Conservation (phyloP, 2,329 filamentous ascomycete genomes). For the Fonsecaea monophora region DNA sequence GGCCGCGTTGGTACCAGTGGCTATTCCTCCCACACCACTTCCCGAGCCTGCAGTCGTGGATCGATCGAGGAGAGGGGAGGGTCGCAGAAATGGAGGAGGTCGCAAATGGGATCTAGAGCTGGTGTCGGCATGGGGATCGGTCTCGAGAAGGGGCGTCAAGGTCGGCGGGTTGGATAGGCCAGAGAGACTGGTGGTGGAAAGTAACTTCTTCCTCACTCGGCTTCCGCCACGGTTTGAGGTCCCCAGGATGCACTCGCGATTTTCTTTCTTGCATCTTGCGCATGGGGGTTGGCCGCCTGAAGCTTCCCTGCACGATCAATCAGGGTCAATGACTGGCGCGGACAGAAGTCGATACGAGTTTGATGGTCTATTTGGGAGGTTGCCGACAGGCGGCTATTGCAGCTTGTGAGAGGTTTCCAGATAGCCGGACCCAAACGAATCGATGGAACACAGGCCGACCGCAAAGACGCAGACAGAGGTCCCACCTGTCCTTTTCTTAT, state of each 20-base stretch:
- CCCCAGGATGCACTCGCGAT: constrained; percentile 65
- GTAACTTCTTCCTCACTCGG: constrained; percentile 61
- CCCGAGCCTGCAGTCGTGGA: background rate
- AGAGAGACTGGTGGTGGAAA: constrained; percentile 24
- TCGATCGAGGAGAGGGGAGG: constrained; percentile 24
- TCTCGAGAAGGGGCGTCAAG: constrained; percentile 20
- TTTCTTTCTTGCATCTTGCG: constrained; percentile 63
- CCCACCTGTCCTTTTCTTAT: constrained; percentile 2
- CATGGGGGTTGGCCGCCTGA: constrained; percentile 60
- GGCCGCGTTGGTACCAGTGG: constrained; percentile 6
- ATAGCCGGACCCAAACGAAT: constrained; percentile 26
- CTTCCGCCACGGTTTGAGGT: constrained; percentile 66
- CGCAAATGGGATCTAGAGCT: constrained; percentile 16
- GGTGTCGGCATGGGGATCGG: constrained; percentile 8
- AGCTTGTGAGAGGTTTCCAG: constrained; percentile 18
- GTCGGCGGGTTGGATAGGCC: constrained; percentile 23
- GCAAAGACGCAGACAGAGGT: constrained; percentile 1
- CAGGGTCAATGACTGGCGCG: constrained; percentile 19
- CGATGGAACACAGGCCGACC: constrained; percentile 15
- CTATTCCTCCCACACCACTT: constrained; percentile 2
- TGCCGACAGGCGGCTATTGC: constrained; percentile 32
- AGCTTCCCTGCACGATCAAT: constrained; percentile 49
- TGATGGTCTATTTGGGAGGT: constrained; percentile 10
- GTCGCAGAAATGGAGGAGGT: constrained; percentile 26
- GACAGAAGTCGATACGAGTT: constrained; percentile 5